These are phyloP conservation scores for Asterochloris erici DNA, from an alignment of 139 green algal genomes.

Conservation along the genomic window DNA sequence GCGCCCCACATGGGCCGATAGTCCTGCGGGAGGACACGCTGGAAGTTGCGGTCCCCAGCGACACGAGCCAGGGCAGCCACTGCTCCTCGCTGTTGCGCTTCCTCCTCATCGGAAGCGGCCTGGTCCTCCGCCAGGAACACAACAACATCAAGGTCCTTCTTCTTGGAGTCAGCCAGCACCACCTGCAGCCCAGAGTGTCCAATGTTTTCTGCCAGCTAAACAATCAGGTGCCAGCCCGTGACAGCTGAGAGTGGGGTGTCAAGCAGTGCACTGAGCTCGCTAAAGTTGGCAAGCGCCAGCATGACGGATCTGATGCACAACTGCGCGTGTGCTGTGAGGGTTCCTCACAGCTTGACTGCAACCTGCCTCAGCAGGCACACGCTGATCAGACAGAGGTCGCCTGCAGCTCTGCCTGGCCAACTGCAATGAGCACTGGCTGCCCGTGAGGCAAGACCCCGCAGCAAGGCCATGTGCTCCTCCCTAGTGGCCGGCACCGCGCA, in stretches of 20 bases:
- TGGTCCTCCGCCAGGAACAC: conserved; percentile 57
- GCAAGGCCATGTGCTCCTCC: not conserved
- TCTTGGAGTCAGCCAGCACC: conserved; percentile 68
- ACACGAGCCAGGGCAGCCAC: conserved; percentile 67
- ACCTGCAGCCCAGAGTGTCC: conserved; percentile 38
- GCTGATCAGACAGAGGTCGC: too few relatives aligned
- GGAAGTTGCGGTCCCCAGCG: conserved; percentile 53
- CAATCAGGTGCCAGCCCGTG: too few relatives aligned
- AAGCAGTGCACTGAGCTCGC: too few relatives aligned
- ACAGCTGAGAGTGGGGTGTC: too few relatives aligned
- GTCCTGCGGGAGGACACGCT: conserved; percentile 55
- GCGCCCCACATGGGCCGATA: conserved; percentile 51
- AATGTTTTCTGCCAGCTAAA: too few relatives aligned
- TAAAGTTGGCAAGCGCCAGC: too few relatives aligned
- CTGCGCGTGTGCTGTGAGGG: too few relatives aligned
- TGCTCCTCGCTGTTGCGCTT: conserved; percentile 62
- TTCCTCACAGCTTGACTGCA: too few relatives aligned
- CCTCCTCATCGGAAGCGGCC: conserved; percentile 35
- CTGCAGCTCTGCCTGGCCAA: too few relatives aligned
- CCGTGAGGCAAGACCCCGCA: not conserved
- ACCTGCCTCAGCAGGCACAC: too few relatives aligned
- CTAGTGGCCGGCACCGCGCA: not conserved
- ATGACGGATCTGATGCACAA: too few relatives aligned
- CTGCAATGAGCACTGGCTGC: too few relatives aligned
- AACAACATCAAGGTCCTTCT: conserved; percentile 65